Evolutionary conservation across 2,329 filamentous ascomycete species (phyloP), one percentile per base, ranked within the genome.

Genomic region (Hymenoscyphus linearis): DNA sequence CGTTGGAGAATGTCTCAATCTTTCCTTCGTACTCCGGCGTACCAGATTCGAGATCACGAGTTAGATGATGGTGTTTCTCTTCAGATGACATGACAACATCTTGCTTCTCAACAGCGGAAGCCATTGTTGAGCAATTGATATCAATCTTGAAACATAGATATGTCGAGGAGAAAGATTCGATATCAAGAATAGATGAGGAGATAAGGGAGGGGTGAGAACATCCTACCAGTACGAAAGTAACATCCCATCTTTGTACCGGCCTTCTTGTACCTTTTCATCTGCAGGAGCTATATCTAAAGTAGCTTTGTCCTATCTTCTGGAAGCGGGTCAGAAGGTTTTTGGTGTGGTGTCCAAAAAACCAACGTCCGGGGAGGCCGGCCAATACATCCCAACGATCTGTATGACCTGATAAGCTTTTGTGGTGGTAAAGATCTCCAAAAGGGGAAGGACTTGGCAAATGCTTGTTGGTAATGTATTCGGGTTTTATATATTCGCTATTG

Each of bases 41-140:
- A 22, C 65, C 67, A 16, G 60, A 57, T 26, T 71, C 69, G 44
- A 70, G 55, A 62, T 70, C 68, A 53, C 64, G 64, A 25, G 61
- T n/a, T n/a, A n/a, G n/a, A n/a, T n/a, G 50, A 22, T 50, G n/a
- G 22, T 36, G 37, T 56, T 56, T 57, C 7, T 34, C 59, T 53
- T 66, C 65, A 36, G 64, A 62, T 13, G 58, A 60, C 54, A 61
- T 60, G 27, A 65, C 55, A 58, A 69, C 68, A 31, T 68, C 63
- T 56, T 70, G 65, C 37, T 68, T 65, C 56, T 68, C 68, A 40
- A 70, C 68, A 54, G 70, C 68, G 31, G 70, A 70, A 58, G 69
- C 68, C 63, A 65, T 66, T 44, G 25, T 59, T 31, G 52, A 34
- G 52, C 13, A 16, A 53, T 18, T 18, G 52, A 18, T 34, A 53